A percentile compares a stretch with the other conserved stretches of the same genome.
These are phyloP conservation scores for Pholiota microspora DNA, from an alignment of 768 basidiomycete genomes.

Conservation along the genomic window DNA sequence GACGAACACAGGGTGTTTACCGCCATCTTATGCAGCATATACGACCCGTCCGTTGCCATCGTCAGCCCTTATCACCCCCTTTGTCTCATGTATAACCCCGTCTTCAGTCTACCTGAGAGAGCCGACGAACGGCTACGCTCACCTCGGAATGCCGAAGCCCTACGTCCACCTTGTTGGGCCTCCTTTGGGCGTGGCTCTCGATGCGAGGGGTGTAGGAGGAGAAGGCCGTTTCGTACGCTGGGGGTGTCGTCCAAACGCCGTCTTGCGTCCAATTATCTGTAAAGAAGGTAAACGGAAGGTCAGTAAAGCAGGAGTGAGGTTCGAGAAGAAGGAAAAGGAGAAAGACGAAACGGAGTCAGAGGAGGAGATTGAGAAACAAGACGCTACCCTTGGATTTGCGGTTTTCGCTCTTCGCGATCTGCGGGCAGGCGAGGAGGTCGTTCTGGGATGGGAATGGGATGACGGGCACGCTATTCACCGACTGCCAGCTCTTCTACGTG, in stretches of 20 bases:
- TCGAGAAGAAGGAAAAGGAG: background rate
- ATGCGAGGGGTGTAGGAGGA: conserved; percentile 70
- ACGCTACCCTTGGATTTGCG: conserved; percentile 58
- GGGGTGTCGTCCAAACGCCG: conserved; percentile 68
- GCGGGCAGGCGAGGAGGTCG: conserved; percentile 78
- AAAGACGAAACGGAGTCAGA: background rate
- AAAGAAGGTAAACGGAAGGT: conserved; percentile 4
- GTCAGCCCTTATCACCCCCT: conserved; percentile 59
- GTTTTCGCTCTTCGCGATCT: conserved; percentile 79
- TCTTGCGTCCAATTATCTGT: conserved; percentile 53
- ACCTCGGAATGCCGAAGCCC: conserved; percentile 80
- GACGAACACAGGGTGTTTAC: conserved; percentile 43
- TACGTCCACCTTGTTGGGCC: conserved; percentile 78
- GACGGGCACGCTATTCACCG: conserved; percentile 84
- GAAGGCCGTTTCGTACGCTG: conserved; percentile 60
- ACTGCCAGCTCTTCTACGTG: conserved; percentile 64
- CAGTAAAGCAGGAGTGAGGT: conserved; percentile 7
- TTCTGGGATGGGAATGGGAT: conserved; percentile 97
- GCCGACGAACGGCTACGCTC: conserved; percentile 84
- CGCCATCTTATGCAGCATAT: conserved; percentile 64
- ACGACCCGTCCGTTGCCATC: conserved; percentile 56
- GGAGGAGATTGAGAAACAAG: conserved; percentile 4
- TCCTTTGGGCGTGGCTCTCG: conserved; percentile 77
- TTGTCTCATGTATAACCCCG: conserved; percentile 61
- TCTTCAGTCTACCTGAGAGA: conserved; percentile 70